Conservation (phyloP, 2,329 filamentous ascomycete species). For the Stachybotrys chlorohalonatus region DNA sequence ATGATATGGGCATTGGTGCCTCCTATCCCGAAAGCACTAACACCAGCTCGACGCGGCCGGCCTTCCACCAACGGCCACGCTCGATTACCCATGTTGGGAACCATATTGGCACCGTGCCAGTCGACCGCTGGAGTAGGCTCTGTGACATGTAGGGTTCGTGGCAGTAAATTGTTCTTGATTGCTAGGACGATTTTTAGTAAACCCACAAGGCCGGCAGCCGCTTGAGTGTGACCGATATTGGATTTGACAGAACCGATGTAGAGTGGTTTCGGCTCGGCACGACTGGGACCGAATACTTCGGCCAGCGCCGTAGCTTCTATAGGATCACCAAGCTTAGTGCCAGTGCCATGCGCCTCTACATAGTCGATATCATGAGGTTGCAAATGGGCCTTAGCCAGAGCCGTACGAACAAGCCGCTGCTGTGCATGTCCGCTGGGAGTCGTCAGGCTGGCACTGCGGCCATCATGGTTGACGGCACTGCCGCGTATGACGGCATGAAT, state of each 20-base stretch:
- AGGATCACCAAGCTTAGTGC: conserved; percentile 75
- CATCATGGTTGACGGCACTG: conserved; percentile 27
- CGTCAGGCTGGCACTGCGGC: conserved; percentile 29
- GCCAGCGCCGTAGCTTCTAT: conserved; percentile 74
- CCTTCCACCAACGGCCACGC: conserved; percentile 5
- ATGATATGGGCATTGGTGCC: conserved; percentile 38
- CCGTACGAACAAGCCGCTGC: conserved; percentile 19
- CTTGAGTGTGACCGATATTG: conserved; percentile 55
- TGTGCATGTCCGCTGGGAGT: conserved; percentile 27
- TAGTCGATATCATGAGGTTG: conserved; percentile 39
- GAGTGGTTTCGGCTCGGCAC: neutral
- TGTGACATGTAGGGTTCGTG: conserved; percentile 19
- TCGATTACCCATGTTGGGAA: conserved; percentile 1
- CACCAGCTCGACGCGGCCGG: conserved; percentile 28
- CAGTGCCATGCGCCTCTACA: conserved; percentile 83
- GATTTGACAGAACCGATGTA: conserved; percentile 52
- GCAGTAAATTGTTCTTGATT: conserved; percentile 19
- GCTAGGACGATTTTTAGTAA: conserved; percentile 44
- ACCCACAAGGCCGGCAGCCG: conserved; percentile 48
- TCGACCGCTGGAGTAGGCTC: conserved; percentile 6
- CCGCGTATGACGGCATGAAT: conserved; percentile 23
- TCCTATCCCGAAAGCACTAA: conserved; percentile 42
- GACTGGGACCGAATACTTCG: conserved; percentile 29
- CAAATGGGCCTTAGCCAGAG: conserved; percentile 3
- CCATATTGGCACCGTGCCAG: conserved; percentile 6